These are phyloP conservation scores for Rhizopus delemar DNA, from an alignment of 371 early-diverging fungal genomes.

Conservation along the genomic window DNA sequence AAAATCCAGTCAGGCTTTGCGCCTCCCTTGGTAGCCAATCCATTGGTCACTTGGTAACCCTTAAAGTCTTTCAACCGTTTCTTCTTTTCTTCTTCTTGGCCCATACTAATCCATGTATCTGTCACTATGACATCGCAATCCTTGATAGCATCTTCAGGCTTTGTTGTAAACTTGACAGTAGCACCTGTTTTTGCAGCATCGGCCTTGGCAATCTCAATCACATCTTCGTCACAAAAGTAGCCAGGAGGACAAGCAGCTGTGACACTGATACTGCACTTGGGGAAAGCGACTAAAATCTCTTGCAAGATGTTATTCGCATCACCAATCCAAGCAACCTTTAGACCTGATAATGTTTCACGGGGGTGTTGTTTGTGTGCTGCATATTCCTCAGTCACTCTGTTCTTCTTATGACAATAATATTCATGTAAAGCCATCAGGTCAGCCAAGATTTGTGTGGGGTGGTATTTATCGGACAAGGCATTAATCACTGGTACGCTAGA, in stretches of 20 bases:
- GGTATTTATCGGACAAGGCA: constrained; percentile 89
- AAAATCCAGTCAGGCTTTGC: constrained; percentile 90
- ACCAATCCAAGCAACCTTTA: constrained; percentile 93
- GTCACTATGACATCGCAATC: constrained; percentile 90
- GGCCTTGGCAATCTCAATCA: constrained; percentile 61
- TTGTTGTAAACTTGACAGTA: constrained; percentile 58
- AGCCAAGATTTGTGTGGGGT: constrained; percentile 95
- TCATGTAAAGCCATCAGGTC: constrained; percentile 95
- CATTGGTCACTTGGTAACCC: constrained; percentile 87
- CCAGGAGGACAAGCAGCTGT: constrained; percentile 83
- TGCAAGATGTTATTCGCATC: constrained; percentile 95
- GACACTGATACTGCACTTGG: constrained; percentile 84
- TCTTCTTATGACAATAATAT: constrained; percentile 37
- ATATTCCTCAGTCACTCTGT: constrained; percentile 37
- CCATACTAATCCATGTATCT: constrained; percentile 98
- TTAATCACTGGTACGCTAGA: constrained; percentile 93
- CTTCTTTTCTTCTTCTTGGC: constrained; percentile 90
- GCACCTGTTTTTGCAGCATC: constrained; percentile 55
- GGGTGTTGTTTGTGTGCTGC: constrained; percentile 52
- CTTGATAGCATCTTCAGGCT: constrained; percentile 82
- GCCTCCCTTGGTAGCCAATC: constrained; percentile 71
- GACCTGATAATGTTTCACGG: constrained; percentile 59
- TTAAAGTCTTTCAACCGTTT: constrained; percentile 77
- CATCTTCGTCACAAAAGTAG: constrained; percentile 72
- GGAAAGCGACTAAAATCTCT: constrained; percentile 84